phyloP scores from a whole-genome alignment of 2,329 filamentous ascomycete genomes.

The Herpotrichia juniperi region DNA sequence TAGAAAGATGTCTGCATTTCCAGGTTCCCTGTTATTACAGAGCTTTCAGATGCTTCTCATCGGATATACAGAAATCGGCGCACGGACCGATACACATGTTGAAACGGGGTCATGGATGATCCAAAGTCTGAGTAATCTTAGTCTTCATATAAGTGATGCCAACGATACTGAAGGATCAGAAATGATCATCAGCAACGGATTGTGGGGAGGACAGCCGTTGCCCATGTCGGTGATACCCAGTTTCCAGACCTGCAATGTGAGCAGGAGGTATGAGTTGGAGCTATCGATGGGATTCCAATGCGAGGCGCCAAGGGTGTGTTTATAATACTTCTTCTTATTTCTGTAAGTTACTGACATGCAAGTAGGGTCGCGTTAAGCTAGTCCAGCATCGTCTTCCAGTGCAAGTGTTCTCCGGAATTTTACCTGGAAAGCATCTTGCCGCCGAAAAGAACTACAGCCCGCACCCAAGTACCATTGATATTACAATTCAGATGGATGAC shows the following conservation, averaged over 20 bases:
- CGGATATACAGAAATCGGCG: constrained; percentile 18
- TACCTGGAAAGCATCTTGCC: neutral
- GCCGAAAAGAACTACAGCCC: neutral
- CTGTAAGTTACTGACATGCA: neutral
- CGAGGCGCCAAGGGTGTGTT: constrained; percentile 4
- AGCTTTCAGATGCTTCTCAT: constrained; percentile 23
- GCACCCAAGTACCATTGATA: neutral
- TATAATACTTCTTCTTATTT: neutral
- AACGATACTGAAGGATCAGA: constrained; percentile 4
- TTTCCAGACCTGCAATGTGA: constrained; percentile 18
- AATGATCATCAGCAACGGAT: neutral
- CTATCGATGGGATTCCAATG: constrained; percentile 22
- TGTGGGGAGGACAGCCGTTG: constrained; percentile 13
- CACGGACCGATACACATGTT: constrained; percentile 5
- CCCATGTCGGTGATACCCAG: constrained; percentile 14
- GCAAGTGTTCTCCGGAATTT: constrained; percentile 15
- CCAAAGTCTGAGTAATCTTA: constrained; percentile 20
- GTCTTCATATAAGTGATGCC: constrained; percentile 1
- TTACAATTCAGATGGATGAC: neutral
- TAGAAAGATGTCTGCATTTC: constrained; percentile 5
- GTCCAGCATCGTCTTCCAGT: constrained; percentile 18
- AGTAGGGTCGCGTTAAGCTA: constrained; percentile 15
- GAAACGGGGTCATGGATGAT: constrained; percentile 19
- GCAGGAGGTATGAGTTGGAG: constrained; percentile 21
- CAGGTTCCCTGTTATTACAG: constrained; percentile 15